Base-by-base conservation (phyloP, 139 green algal genomes). In the Chlorella ohadii region DNA sequence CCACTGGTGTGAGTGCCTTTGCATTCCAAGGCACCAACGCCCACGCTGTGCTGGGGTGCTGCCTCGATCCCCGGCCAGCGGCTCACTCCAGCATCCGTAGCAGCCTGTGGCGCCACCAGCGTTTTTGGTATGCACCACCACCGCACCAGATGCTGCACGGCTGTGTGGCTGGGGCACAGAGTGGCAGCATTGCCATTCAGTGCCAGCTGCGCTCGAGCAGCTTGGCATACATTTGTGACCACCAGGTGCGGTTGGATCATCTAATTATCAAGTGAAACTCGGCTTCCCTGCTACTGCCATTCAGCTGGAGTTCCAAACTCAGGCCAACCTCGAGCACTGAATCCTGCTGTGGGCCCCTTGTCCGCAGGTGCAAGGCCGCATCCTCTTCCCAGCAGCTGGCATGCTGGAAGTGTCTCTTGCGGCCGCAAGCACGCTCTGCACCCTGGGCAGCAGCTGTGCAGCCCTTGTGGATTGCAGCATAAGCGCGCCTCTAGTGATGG, bases 1-100 rank as follows among this genome's bases (percentile, higher is more conserved):
- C 23, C 15, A 34, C 36, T 23, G 74, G 74, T 4, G 28, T 78
- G 27, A 89, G 85, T 41, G 73, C 85, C 15, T 89, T 89, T 87
- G 85, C 85, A 9, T 89, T 89, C 65, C 87, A 90, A 36, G 87
- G 79, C 63, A 90, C 84, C 13, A 90, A 90, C 39, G 83, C 84
- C 15, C 86, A 90, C 44, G 83, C 64, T 13, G 27, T 89, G 20
- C 5, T 89, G 7, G 31, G 25, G 3, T 64, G 12, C 22, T 27
- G 34, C 36, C 33, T 39, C 4, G 13, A 68, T 39, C n/a, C 16
- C 23, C 41, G 2, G 17, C 31, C 27, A 12, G 72, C 72, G 36
- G 27, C 4, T 22, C 7, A 23, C 27, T 28, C 22, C 27, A 78
- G 72, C 44, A 23, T 7, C n/a, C 22, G 34, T 7, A 9, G 15